Conservation (phyloP, 768 basidiomycete genomes). For the Suillus paluster region DNA sequence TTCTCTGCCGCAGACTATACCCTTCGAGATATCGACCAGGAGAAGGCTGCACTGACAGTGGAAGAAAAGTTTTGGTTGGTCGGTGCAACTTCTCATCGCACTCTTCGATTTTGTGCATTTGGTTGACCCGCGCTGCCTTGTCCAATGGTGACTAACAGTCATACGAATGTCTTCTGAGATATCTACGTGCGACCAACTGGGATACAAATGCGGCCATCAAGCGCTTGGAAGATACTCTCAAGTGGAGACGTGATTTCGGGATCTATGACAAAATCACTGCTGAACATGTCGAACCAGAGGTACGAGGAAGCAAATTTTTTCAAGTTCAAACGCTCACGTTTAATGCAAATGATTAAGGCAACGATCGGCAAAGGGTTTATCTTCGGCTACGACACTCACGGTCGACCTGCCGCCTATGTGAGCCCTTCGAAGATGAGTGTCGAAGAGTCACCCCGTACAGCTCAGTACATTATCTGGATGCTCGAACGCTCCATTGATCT, state of each 20-base stretch:
- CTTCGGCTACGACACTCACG: slow-evolving; percentile 72
- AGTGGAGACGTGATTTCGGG: slow-evolving; percentile 83
- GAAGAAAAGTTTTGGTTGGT: slow-evolving; percentile 82
- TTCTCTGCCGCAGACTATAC: slow-evolving; percentile 57
- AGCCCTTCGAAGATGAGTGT: slow-evolving; percentile 77
- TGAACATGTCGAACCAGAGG: slow-evolving; percentile 75
- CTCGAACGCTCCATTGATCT: slow-evolving; percentile 80
- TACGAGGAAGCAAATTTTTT: slow-evolving; percentile 31
- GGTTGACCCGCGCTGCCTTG: slow-evolving; percentile 10
- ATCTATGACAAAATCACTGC: slow-evolving; percentile 66
- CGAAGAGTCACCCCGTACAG: slow-evolving; percentile 64
- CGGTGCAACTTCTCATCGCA: slow-evolving; percentile 25
- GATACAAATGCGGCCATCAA: slow-evolving; percentile 57
- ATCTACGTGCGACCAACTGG: slow-evolving; percentile 82
- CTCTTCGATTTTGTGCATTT: neutral
- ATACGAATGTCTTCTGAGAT: slow-evolving; percentile 76
- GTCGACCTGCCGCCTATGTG: slow-evolving; percentile 75
- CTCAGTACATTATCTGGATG: slow-evolving; percentile 78
- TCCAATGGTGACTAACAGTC: slow-evolving; percentile 36
- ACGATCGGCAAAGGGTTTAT: slow-evolving; percentile 82
- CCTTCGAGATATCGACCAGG: slow-evolving; percentile 48
- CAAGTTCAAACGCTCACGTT: neutral
- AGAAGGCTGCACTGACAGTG: slow-evolving; percentile 55
- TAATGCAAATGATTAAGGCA: slow-evolving; percentile 45
- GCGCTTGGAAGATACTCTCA: slow-evolving; percentile 71